Evolutionary conservation across 345 rosid species (phyloP).

Genomic region (Lepidium africanum): DNA sequence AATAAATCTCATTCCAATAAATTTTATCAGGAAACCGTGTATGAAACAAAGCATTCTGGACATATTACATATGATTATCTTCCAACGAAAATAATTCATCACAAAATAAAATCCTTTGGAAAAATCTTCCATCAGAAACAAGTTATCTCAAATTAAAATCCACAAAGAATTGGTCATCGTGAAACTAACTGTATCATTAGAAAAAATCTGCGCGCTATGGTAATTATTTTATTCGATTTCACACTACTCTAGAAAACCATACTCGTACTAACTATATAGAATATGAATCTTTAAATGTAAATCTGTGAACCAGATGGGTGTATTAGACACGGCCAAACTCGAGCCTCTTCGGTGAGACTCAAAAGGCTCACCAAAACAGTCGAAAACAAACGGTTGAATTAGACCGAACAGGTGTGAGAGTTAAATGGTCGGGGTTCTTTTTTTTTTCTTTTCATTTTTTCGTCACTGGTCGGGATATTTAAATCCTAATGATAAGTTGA

Average conservation of each 20-base stretch:
- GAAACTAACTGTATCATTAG: background rate
- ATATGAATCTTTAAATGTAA: background rate
- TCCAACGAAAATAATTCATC: no score
- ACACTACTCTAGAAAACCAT: background rate
- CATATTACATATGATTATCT: no score
- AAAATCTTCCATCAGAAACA: no score
- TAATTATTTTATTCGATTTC: background rate
- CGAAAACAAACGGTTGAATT: background rate
- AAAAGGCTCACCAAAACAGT: background rate
- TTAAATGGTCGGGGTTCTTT: no score
- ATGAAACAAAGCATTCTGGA: no score
- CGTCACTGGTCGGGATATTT: no score
- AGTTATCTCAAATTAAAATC: no score
- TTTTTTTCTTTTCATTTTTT: no score
- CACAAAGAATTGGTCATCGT: background rate
- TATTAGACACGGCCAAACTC: background rate
- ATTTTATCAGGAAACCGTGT: no score
- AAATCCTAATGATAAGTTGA: no score
- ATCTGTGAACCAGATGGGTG: background rate
- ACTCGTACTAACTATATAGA: background rate
- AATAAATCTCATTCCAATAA: background rate
- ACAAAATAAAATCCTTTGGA: no score
- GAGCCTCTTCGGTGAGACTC: background rate
- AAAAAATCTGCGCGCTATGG: background rate
- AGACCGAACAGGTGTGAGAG: background rate